Evolutionary conservation across 768 basidiomycete species (phyloP).

Genomic region (Leccinum rimulosum): DNA sequence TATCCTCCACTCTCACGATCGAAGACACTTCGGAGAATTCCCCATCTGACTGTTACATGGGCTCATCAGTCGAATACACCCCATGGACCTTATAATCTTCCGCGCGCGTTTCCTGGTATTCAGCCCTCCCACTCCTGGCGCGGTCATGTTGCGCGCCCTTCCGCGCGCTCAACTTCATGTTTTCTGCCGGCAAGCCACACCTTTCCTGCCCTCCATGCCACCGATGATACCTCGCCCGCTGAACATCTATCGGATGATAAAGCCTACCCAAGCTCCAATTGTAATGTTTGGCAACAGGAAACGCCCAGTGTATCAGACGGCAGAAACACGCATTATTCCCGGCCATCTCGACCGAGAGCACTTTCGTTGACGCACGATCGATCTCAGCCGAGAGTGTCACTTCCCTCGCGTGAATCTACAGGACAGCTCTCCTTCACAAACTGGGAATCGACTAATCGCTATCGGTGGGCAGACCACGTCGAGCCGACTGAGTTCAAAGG

Average conservation of each 20-base stretch:
- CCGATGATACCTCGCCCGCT: neutral
- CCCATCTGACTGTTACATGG: conserved; percentile 77
- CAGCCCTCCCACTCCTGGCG: conserved; percentile 20
- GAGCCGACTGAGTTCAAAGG: conserved; percentile 14
- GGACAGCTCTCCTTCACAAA: conserved; percentile 26
- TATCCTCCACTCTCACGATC: neutral
- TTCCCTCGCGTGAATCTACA: conserved; percentile 29
- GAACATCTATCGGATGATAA: conserved; percentile 2
- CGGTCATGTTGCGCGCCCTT: conserved; percentile 5
- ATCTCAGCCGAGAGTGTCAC: conserved; percentile 14
- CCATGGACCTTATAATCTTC: conserved; percentile 12
- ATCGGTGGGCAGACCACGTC: conserved; percentile 19
- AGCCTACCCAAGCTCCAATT: neutral
- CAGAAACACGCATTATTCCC: conserved; percentile 7
- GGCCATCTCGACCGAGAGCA: conserved; percentile 27
- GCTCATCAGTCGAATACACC: conserved; percentile 54
- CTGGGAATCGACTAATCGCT: conserved; percentile 26
- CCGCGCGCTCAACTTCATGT: conserved; percentile 10
- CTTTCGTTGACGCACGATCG: conserved; percentile 28
- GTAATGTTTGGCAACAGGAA: conserved; percentile 18
- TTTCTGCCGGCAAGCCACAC: conserved; percentile 20
- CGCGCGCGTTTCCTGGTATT: conserved; percentile 8
- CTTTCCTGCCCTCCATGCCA: conserved; percentile 10
- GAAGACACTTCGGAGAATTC: conserved; percentile 67
- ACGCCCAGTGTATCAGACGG: neutral